Evolutionary conservation across 331 rosid species (phyloP).

Genomic region (Cydonia oblonga): DNA sequence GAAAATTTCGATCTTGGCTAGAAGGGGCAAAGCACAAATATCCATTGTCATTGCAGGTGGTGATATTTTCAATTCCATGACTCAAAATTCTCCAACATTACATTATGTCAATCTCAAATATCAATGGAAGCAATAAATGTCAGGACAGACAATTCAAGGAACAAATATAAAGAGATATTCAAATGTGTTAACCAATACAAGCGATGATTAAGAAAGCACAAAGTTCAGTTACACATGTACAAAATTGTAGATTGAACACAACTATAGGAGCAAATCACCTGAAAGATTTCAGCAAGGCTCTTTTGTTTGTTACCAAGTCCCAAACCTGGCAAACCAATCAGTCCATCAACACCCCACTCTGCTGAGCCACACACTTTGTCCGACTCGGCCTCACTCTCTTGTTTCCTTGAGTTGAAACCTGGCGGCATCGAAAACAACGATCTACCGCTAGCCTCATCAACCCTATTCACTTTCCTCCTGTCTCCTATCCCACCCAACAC

Average conservation of each 20-base stretch:
- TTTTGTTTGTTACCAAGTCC: conserved; percentile 84
- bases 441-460: conserved; percentile 45
- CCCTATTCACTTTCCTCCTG: conserved; percentile 49
- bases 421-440: conserved; percentile 69
- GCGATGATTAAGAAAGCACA: neutral
- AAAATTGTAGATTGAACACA: neutral
- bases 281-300: conserved; percentile 81
- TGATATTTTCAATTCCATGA: neutral
- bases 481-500: conserved; percentile 90
- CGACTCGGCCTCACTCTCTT: conserved; percentile 43
- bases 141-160: neutral
- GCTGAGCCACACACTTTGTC: conserved; percentile 49
- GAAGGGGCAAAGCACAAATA: neutral
- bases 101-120: neutral
- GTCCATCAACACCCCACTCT: conserved; percentile 85
- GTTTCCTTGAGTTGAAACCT: conserved; percentile 64
- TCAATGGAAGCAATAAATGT: conserved; percentile 7
- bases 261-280: conserved; percentile 36
- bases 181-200: neutral
- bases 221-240: neutral
- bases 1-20: neutral
- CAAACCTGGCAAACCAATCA: conserved; percentile 71
- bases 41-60: neutral
- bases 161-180: neutral
- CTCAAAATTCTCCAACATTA: neutral